Evolutionary conservation across 2,329 filamentous ascomycete species (phyloP), one percentile per base, ranked within the genome.

Genomic region (Phoma sp.): DNA sequence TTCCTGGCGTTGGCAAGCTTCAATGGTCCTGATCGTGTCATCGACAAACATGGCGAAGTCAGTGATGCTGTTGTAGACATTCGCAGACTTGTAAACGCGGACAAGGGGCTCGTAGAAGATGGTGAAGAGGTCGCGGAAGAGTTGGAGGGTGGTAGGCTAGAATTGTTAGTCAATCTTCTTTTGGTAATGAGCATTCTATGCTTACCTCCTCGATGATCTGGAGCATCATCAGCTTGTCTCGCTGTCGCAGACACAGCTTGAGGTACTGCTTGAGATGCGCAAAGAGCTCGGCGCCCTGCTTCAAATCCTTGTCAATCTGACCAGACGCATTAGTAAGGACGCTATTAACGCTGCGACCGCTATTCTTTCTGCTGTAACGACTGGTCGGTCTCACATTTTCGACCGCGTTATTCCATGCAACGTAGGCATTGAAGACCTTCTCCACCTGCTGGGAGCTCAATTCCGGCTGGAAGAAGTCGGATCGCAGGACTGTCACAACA

Each of bases 81-180:
- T 99, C 61, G 95, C 95, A 17, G 93, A 96, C 78, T 98, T 99
- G 82, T 99, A 99, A 0, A 99, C 95, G 40, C 95, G 86, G 14
- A 99, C 92, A 18, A 99, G 86, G 0, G 95, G 95, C 73, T 99
- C 95, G 77, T 99, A 99, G 79, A 99, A 99, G 72, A 99, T 98
- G 28, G 92, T 96, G 74, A 99, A 98, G 20, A 99, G 83, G 69
- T 99, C 95, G 40, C 92, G 87, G 83, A 99, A 95, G 23, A 99
- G 83, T 71, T 96, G 90, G n/a, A 99, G 82, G 0, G 95, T 98
- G n/a, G 93, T 93, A 0, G 95, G 92, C 78, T 80, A 53, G 11
- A 18, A 3, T 1, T 32, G 61, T 73, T 57, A 70, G 69, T 46
- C 49, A 20, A 29, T 2, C 7, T 21, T 9, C 7, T 10, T 25